These are phyloP conservation scores for Aleurites moluccanus DNA, from an alignment of 441 rosid genomes.

Conservation along the genomic window DNA sequence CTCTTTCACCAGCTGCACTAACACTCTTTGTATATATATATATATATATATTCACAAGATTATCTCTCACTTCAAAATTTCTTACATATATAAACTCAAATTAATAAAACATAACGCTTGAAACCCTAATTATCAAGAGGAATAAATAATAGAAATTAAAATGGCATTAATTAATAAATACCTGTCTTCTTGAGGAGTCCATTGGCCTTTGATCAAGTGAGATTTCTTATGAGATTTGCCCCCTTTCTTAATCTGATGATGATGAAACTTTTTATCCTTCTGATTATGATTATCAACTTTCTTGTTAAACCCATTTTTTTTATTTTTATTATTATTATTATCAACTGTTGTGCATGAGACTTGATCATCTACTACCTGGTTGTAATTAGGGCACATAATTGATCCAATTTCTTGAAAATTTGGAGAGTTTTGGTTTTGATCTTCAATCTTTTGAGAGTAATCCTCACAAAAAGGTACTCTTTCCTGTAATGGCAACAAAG, in stretches of 20 bases:
- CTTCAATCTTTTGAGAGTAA: neutral
- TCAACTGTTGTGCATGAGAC: slow-evolving; percentile 24
- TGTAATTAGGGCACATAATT: neutral
- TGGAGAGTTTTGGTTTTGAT: neutral
- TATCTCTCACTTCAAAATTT: slow-evolving; percentile 3
- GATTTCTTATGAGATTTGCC: slow-evolving; percentile 31
- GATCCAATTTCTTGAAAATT: slow-evolving; percentile 12
- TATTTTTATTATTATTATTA: neutral
- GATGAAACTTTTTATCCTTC: slow-evolving; percentile 21
- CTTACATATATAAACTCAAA: too few relatives aligned
- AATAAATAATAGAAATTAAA: neutral
- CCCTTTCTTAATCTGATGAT: slow-evolving; percentile 22
- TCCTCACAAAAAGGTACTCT: neutral
- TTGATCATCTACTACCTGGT: slow-evolving; percentile 16
- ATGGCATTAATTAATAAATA: slow-evolving; percentile 7
- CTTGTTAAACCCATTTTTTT: neutral
- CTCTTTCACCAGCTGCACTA: slow-evolving; percentile 44
- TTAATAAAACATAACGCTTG: neutral
- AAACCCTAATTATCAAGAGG: slow-evolving; percentile 4
- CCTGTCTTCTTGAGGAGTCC: slow-evolving; percentile 71
- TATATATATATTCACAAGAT: neutral
- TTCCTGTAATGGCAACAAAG: slow-evolving; percentile 2
- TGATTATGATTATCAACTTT: slow-evolving; percentile 18
- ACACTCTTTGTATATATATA: slow-evolving; percentile 37
- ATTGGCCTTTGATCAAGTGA: slow-evolving; percentile 62